These are phyloP conservation scores for Echinochloa phyllopogon DNA, from an alignment of 176 grass and related monocot species.

Conservation along the genomic window DNA sequence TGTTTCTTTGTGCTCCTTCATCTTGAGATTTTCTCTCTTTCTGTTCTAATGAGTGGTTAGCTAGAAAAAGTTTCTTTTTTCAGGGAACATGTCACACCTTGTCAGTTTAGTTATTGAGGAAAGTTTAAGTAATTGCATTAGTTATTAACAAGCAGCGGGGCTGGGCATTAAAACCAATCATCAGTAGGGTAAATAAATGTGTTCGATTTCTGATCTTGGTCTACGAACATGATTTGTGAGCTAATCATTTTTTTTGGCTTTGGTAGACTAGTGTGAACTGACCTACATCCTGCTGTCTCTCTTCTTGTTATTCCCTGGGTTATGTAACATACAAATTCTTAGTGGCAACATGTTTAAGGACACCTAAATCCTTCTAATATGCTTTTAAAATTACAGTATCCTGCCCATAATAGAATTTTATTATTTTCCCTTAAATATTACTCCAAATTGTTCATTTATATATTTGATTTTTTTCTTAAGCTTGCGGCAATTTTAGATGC, in stretches of 20 bases:
- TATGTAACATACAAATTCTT: slow-evolving; percentile 11
- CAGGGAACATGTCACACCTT: slow-evolving; percentile 10
- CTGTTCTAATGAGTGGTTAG: background rate
- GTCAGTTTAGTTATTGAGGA: slow-evolving; percentile 26
- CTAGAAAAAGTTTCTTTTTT: background rate
- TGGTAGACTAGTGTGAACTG: slow-evolving; percentile 1
- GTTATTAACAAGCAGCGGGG: background rate
- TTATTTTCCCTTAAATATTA: background rate
- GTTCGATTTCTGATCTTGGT: slow-evolving; percentile 17
- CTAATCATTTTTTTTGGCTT: background rate
- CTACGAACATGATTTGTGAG: background rate
- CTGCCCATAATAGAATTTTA: background rate
- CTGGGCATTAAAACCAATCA: slow-evolving; percentile 14
- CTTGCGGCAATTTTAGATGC: slow-evolving; percentile 34
- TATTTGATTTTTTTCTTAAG: background rate
- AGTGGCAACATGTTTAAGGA: slow-evolving; percentile 10
- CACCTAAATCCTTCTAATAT: background rate
- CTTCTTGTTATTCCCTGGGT: slow-evolving; percentile 1
- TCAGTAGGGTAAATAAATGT: background rate
- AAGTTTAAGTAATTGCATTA: slow-evolving; percentile 8
- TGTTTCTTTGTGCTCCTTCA: background rate
- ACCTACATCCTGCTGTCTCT: slow-evolving; percentile 5
- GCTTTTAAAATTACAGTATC: background rate
- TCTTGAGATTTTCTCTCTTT: background rate
- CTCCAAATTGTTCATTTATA: background rate